Conservation (phyloP, 2,329 filamentous ascomycete genomes). For the Phaeophleospora eucalypticola region DNA sequence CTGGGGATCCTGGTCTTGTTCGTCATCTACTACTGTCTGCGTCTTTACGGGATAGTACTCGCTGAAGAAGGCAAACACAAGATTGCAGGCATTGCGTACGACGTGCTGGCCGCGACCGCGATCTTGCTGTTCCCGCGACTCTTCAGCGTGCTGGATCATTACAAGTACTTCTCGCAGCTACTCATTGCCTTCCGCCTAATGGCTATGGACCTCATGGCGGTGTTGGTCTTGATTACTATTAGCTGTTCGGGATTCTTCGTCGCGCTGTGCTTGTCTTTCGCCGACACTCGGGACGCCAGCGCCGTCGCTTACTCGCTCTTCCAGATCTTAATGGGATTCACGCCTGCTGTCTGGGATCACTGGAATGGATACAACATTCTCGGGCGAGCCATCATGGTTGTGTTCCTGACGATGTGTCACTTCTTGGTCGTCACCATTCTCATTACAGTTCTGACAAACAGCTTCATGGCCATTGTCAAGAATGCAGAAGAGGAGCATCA, state of each 20-base stretch:
- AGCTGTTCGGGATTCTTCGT: conserved; percentile 93
- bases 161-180: conserved; percentile 91
- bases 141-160: conserved; percentile 90
- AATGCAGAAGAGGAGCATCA: conserved; percentile 90
- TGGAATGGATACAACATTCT: conserved; percentile 79
- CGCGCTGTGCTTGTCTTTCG: conserved; percentile 80
- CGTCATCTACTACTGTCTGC: conserved; percentile 83
- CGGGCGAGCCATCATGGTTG: conserved; percentile 68
- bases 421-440: conserved; percentile 92
- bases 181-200: conserved; percentile 92
- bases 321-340: conserved; percentile 93
- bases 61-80: conserved; percentile 64
- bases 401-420: conserved; percentile 92
- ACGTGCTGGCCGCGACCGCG: conserved; percentile 87
- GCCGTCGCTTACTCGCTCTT: conserved; percentile 87
- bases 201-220: conserved; percentile 81
- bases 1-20: conserved; percentile 82
- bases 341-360: conserved; percentile 86
- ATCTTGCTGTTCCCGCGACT: conserved; percentile 85
- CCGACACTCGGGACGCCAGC: conserved; percentile 62
- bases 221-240: conserved; percentile 79
- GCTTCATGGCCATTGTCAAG: conserved; percentile 89
- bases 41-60: conserved; percentile 81
- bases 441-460: conserved; percentile 93
- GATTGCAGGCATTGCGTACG: conserved; percentile 82